Percentiles rank a stretch among this genome's conserved stretches.
phyloP scores from a whole-genome alignment of 176 grass and related monocot genomes.

The Oryza meyeriana region DNA sequence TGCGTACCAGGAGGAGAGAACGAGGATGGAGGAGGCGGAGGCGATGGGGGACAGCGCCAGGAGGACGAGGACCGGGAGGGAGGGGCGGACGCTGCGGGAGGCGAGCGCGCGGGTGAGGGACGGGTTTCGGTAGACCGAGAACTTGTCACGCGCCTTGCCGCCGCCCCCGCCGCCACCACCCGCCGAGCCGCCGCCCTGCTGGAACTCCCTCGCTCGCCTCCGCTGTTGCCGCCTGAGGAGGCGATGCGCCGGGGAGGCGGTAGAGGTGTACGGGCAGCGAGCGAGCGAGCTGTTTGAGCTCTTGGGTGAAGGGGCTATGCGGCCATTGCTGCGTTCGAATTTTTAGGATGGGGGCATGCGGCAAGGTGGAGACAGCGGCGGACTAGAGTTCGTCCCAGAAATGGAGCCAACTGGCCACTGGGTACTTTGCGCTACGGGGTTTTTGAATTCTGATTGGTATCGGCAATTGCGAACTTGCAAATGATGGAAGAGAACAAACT shows the following conservation, averaged over 20 bases:
- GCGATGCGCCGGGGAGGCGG: neutral
- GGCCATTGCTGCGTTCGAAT: neutral
- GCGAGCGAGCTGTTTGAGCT: constrained; percentile 36
- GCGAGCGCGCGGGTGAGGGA: constrained; percentile 56
- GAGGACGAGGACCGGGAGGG: constrained; percentile 51
- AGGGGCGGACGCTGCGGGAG: constrained; percentile 63
- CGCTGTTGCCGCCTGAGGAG: neutral
- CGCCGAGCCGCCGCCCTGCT: constrained; percentile 3
- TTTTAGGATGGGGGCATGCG: neutral
- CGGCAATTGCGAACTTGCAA: neutral
- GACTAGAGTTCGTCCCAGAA: neutral
- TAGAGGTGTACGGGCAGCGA: neutral
- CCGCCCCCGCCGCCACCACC: neutral
- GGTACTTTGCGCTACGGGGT: too few relatives aligned
- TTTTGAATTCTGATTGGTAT: neutral
- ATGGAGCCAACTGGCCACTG: too few relatives aligned
- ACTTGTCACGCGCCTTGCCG: constrained; percentile 57
- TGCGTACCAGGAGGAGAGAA: constrained; percentile 53
- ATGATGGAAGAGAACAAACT: too few relatives aligned
- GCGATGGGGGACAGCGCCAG: constrained; percentile 44
- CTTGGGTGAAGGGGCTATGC: neutral
- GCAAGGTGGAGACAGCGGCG: neutral
- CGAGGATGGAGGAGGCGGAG: constrained; percentile 43
- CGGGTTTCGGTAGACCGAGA: constrained; percentile 81
- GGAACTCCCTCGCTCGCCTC: constrained; percentile 36